Evolutionary conservation across 768 basidiomycete species (phyloP).

Genomic region (Auricularia heimuer): DNA sequence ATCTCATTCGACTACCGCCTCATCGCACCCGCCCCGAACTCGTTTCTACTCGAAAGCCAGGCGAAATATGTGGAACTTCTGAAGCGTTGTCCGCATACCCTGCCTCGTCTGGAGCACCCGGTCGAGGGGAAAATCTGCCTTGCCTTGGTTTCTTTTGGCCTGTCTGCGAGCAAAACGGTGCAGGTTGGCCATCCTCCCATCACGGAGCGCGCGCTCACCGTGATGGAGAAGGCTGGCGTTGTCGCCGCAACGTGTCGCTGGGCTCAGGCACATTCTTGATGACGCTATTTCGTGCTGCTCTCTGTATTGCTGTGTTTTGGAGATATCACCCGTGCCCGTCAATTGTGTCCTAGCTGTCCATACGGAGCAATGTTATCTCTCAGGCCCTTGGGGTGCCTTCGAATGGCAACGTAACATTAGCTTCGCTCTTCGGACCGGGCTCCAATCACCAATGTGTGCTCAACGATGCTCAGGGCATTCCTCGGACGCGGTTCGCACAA

Average conservation of each 20-base stretch:
- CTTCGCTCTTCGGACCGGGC: too few relatives aligned
- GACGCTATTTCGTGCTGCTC: background rate
- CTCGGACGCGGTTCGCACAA: too few relatives aligned
- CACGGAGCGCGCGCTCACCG: background rate
- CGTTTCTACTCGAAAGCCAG: background rate
- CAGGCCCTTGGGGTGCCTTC: too few relatives aligned
- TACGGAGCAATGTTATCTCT: too few relatives aligned
- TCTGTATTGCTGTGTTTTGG: background rate
- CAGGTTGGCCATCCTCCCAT: background rate
- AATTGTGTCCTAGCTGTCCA: too few relatives aligned
- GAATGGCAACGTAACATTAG: too few relatives aligned
- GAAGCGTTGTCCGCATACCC: background rate
- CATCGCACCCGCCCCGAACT: background rate
- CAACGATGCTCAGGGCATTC: too few relatives aligned
- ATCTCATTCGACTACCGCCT: background rate
- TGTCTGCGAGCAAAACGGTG: background rate
- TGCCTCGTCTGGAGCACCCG: background rate
- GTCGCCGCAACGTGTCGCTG: background rate
- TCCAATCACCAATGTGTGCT: too few relatives aligned
- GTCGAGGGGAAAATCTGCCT: background rate
- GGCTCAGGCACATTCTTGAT: background rate
- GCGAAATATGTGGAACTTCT: background rate
- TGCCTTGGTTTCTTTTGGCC: background rate
- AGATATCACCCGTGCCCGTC: too few relatives aligned
- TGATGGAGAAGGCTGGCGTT: background rate